Base-by-base conservation (phyloP, 345 rosid species). In the Eucalyptus victrix region DNA sequence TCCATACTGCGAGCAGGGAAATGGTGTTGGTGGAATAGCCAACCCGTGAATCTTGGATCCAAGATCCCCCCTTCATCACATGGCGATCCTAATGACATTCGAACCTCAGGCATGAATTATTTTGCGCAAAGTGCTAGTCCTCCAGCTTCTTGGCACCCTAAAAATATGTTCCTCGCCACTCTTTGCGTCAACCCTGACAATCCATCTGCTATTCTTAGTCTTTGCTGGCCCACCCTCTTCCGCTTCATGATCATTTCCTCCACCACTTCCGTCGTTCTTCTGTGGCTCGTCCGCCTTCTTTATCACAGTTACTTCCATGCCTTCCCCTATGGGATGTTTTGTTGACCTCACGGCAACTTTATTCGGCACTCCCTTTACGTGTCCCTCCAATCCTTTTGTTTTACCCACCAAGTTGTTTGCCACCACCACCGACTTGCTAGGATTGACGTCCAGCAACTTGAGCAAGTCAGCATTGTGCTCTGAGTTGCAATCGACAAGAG, bases 111-210 rank as follows among this genome's bases (percentile, higher is more conserved):
- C 5, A 23, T 40, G 30, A 76, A 76, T 76, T 40, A 24, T 21
- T 40, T 6, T 42, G 30, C 9, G 47, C 14, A 14, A 9, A 21
- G 7, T 76, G 85, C 30, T 40, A 11, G 44, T 34, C 44, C 28
- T 76, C 83, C 47, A 47, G 56, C 87, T 83, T 62, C 91, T 89
- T 49, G 90, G 94, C 88, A 92, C 87, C 90, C 94, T 91, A 28
- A 90, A 92, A 42, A 94, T 92, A 88, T 94, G 95, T 90, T 93
- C 94, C 90, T 93, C 95, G 11, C 94, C 95, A 72, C 92, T 94
- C 87, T 89, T 87, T 53, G 91, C 91, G 28, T 94, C 94, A 85
- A 90, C 90, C 86, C 80, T 91, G 44, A 90, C 88, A 42, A 92
- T 47, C 95, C 95, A 92, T 85, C 89, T 88, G 90, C 94, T 93